These are phyloP conservation scores for Taiozyma sp. DNA, from an alignment of 1,139 yeast genomes.

Conservation along the genomic window DNA sequence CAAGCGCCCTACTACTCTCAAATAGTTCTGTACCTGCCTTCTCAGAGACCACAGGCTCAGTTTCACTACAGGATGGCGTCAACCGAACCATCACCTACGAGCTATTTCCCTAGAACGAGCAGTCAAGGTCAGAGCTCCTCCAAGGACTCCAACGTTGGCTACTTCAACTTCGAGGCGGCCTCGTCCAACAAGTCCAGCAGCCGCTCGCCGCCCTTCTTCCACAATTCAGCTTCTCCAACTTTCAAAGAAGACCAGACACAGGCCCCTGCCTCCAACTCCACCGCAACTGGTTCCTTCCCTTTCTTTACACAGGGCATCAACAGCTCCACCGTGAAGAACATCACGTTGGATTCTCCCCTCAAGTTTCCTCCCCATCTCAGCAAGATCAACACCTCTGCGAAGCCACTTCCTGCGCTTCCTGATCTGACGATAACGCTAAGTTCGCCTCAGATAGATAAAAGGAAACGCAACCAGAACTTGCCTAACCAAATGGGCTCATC, in stretches of 20 bases:
- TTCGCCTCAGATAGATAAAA: background rate
- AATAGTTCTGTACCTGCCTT: no score
- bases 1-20: no score
- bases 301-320: background rate
- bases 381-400: background rate
- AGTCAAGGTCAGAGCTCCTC: background rate
- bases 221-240: background rate
- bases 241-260: background rate
- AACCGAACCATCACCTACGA: conserved; percentile 13
- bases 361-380: background rate
- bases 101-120: background rate
- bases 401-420: background rate
- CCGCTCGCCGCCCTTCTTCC: background rate
- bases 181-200: background rate
- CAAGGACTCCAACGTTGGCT: conserved; percentile 3
- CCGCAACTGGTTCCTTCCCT: background rate
- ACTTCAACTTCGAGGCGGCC: conserved; percentile 10
- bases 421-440: background rate
- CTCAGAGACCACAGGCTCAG: background rate
- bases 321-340: background rate
- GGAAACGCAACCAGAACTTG: background rate
- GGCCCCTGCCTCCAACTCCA: background rate
- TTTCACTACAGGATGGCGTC: conserved; percentile 1
- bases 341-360: background rate
- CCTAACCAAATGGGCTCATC: background rate